Evolutionary conservation across 2,329 filamentous ascomycete species (phyloP).

Genomic region (Rhinocladiella mackenziei): DNA sequence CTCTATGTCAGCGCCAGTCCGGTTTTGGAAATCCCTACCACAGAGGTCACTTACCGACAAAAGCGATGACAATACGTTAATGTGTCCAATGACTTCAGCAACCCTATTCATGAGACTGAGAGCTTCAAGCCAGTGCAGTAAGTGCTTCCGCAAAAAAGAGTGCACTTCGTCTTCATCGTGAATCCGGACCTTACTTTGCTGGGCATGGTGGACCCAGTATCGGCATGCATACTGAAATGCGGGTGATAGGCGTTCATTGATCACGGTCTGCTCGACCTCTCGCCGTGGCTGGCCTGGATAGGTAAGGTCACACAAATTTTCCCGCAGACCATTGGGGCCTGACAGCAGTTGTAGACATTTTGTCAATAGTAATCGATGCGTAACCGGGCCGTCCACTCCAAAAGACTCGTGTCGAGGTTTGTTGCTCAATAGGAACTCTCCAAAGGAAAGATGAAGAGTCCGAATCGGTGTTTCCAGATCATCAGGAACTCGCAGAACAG

Average conservation of each 20-base stretch:
- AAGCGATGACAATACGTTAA: background rate
- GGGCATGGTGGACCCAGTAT: constrained; percentile 33
- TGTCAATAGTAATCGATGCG: constrained; percentile 3
- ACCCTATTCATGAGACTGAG: constrained; percentile 24
- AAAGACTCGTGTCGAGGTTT: constrained; percentile 10
- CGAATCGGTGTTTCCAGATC: background rate
- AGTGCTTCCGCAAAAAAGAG: constrained; percentile 24
- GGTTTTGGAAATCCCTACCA: background rate
- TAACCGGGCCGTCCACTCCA: constrained; percentile 3
- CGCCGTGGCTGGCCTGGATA: constrained; percentile 9
- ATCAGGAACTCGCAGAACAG: background rate
- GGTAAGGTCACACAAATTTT: constrained; percentile 17
- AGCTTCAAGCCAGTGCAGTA: constrained; percentile 30
- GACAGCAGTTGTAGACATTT: constrained; percentile 6
- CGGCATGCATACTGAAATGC: too few species aligned
- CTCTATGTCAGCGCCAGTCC: background rate
- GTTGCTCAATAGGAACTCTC: constrained; percentile 14
- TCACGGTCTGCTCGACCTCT: constrained; percentile 3
- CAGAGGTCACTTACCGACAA: background rate
- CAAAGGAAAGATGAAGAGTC: constrained; percentile 16
- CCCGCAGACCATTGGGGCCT: constrained; percentile 7
- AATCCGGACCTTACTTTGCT: constrained; percentile 3
- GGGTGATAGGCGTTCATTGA: constrained; percentile 23
- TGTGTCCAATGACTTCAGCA: background rate
- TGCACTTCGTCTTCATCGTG: background rate